phyloP scores from a whole-genome alignment of 352 stramenopile genomes.

The Phytophthora ramorum region DNA sequence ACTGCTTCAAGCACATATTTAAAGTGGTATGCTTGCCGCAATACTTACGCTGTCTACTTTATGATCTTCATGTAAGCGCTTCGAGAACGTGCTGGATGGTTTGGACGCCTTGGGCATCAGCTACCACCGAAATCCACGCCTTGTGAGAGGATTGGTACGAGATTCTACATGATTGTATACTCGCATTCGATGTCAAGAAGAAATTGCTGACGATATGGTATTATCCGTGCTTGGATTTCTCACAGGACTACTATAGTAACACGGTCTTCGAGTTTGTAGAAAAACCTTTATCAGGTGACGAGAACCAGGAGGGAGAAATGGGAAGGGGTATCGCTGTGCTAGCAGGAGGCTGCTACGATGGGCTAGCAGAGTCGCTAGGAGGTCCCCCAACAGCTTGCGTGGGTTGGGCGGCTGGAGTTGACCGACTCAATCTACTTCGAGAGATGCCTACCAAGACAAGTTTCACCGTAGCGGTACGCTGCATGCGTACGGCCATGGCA shows the following conservation, averaged over 20 bases:
- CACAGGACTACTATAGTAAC: conserved; percentile 91
- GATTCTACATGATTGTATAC: neutral
- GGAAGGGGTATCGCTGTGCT: conserved; percentile 77
- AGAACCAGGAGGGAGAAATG: conserved; percentile 19
- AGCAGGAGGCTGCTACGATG: conserved; percentile 87
- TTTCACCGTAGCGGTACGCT: conserved; percentile 60
- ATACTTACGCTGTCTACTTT: conserved; percentile 2
- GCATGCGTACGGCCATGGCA: neutral
- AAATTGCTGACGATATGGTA: neutral
- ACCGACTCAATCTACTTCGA: conserved; percentile 74
- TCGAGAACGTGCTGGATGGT: conserved; percentile 64
- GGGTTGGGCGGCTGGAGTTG: conserved; percentile 87
- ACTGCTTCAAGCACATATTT: neutral
- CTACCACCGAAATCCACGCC: conserved; percentile 68
- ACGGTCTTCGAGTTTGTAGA: conserved; percentile 92
- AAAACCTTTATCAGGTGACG: conserved; percentile 16
- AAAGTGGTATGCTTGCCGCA: neutral
- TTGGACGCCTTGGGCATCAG: conserved; percentile 68
- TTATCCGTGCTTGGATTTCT: conserved; percentile 1
- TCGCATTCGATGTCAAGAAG: neutral
- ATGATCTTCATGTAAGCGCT: conserved; percentile 52
- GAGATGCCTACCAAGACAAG: conserved; percentile 27
- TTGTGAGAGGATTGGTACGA: conserved; percentile 84
- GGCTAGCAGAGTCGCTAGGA: conserved; percentile 70
- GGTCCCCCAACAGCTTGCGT: conserved; percentile 71